These are phyloP conservation scores for Linum trigynum DNA, from an alignment of 345 rosid genomes.

Conservation along the genomic window DNA sequence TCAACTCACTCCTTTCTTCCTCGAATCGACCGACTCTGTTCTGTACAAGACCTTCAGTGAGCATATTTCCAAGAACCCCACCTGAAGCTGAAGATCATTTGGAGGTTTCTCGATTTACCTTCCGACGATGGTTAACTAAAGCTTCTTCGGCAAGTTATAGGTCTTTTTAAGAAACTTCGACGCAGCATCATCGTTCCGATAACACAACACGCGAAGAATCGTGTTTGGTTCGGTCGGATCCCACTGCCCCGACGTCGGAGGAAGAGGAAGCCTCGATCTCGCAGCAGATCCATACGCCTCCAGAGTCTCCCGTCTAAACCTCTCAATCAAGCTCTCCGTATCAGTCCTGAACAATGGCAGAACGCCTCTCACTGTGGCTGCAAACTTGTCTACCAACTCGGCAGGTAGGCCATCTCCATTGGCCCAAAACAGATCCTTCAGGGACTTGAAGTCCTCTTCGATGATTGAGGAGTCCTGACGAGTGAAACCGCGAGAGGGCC, in stretches of 20 bases:
- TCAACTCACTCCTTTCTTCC: no score
- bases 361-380: constrained; percentile 50
- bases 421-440: constrained; percentile 88
- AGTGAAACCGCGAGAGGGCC: constrained; percentile 76
- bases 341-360: constrained; percentile 75
- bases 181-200: constrained; percentile 78
- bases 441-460: constrained; percentile 84
- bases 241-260: constrained; percentile 90
- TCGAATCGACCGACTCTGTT: no score
- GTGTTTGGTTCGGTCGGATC: constrained; percentile 82
- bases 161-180: constrained; percentile 78
- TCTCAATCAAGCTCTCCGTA: constrained; percentile 75
- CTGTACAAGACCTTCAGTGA: no score
- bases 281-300: constrained; percentile 76
- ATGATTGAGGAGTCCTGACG: constrained; percentile 62
- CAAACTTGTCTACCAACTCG: constrained; percentile 68
- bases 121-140: constrained; percentile 4
- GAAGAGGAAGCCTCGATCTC: constrained; percentile 76
- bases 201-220: constrained; percentile 69
- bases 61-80: background rate
- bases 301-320: constrained; percentile 55
- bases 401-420: constrained; percentile 87
- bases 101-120: background rate
- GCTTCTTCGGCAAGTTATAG: constrained; percentile 58
- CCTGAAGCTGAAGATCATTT: background rate